Percentiles rank a stretch among this genome's conserved stretches.
Evolutionary conservation across 352 stramenopile genomes (phyloP).

Genomic region (Phytophthora foliorum): DNA sequence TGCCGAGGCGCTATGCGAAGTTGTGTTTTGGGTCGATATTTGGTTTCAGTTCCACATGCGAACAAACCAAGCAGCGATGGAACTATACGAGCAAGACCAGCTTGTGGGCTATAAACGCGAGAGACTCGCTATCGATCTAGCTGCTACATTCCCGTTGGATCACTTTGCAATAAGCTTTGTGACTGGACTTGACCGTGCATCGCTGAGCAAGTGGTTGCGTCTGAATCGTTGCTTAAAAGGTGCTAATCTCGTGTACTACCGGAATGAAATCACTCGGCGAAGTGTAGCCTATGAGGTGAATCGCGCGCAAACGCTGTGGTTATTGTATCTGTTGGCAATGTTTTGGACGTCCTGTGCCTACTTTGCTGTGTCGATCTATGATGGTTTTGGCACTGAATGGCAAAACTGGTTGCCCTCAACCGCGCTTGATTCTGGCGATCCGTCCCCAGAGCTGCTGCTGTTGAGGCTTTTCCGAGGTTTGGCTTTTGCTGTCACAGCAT

Average conservation of each 20-base stretch:
- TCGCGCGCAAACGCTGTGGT: slow-evolving; percentile 58
- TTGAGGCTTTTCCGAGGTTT: slow-evolving; percentile 59
- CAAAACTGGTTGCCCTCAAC: slow-evolving; percentile 59
- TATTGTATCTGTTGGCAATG: slow-evolving; percentile 67
- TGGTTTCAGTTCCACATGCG: slow-evolving; percentile 73
- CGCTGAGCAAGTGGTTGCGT: slow-evolving; percentile 48
- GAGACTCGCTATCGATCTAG: slow-evolving; percentile 48
- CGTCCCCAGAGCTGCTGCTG: slow-evolving; percentile 41
- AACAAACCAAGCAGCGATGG: slow-evolving; percentile 59
- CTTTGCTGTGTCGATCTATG: slow-evolving; percentile 65
- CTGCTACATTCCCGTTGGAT: slow-evolving; percentile 61
- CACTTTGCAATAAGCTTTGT: slow-evolving; percentile 45
- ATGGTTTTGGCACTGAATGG: slow-evolving; percentile 62
- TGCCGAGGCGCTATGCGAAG: slow-evolving; percentile 51
- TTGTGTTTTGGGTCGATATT: slow-evolving; percentile 64
- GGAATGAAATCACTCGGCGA: slow-evolving; percentile 67
- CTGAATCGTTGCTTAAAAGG: slow-evolving; percentile 72
- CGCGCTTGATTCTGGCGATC: slow-evolving; percentile 41
- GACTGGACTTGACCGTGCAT: slow-evolving; percentile 6
- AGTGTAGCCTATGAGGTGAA: slow-evolving; percentile 73
- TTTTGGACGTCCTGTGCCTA: slow-evolving; percentile 77
- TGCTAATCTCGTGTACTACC: slow-evolving; percentile 62
- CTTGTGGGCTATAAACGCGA: slow-evolving; percentile 64
- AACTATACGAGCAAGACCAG: slow-evolving; percentile 72
- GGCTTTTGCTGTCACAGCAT: slow-evolving; percentile 61